These are phyloP conservation scores for Lipomyces sp. DNA, from an alignment of 805 yeast genomes.

Conservation along the genomic window DNA sequence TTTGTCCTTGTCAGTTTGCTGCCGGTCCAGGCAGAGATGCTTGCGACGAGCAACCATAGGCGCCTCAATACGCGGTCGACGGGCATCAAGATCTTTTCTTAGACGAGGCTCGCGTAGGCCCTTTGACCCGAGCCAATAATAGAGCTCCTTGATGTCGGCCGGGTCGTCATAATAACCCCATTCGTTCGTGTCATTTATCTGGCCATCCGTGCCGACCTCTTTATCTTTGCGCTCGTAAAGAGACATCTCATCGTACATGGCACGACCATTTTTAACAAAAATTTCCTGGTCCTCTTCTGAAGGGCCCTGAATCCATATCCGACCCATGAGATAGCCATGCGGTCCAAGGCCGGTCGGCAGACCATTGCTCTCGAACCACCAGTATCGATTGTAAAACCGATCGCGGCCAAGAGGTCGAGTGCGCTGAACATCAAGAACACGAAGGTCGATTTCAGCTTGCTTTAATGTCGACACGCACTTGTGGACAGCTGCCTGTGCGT, in stretches of 20 bases:
- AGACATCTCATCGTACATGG: constrained; percentile 33
- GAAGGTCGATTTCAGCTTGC: constrained; percentile 62
- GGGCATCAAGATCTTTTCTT: constrained; percentile 60
- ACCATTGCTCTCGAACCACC: constrained; percentile 95
- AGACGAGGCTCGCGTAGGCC: constrained; percentile 74
- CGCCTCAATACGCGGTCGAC: constrained; percentile 57
- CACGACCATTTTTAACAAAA: constrained; percentile 44
- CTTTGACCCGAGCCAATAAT: constrained; percentile 73
- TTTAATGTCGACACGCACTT: constrained; percentile 56
- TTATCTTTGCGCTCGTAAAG: constrained; percentile 24
- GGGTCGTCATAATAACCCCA: constrained; percentile 76
- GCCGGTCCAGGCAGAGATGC: constrained; percentile 49
- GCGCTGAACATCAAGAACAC: constrained; percentile 68
- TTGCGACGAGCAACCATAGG: constrained; percentile 65
- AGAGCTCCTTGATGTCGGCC: constrained; percentile 59
- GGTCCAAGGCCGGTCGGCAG: constrained; percentile 46
- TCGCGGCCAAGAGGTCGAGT: constrained; percentile 80
- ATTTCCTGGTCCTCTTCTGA: constrained; percentile 52
- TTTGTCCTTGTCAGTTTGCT: constrained; percentile 1
- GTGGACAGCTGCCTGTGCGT: constrained; percentile 47
- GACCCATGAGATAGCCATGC: constrained; percentile 77
- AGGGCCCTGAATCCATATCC: constrained; percentile 93
- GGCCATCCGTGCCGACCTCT: constrained; percentile 51
- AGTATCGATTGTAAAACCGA: constrained; percentile 80
- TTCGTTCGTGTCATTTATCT: constrained; percentile 54